Percentiles rank a stretch among this genome's conserved stretches.
These are phyloP conservation scores for Ogataea nitratoaversa DNA, from an alignment of 805 yeast species.

Conservation along the genomic window DNA sequence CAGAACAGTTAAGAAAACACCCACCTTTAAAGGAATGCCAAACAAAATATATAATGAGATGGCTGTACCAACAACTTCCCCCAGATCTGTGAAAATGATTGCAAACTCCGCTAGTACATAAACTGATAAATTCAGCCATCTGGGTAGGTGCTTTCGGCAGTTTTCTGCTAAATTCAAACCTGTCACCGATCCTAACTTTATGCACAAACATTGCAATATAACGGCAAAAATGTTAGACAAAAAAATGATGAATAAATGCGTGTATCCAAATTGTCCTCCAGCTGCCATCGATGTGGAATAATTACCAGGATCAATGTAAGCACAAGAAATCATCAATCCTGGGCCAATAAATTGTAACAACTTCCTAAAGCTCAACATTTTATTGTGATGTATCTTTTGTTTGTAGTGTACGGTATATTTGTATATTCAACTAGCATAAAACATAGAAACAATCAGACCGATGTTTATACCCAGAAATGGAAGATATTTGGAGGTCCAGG, in stretches of 20 bases:
- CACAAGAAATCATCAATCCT: conserved; percentile 82
- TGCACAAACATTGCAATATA: conserved; percentile 74
- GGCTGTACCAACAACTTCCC: conserved; percentile 93
- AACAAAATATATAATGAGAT: conserved; percentile 76
- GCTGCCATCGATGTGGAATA: conserved; percentile 86
- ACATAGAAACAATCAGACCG: too few relatives aligned
- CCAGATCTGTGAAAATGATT: conserved; percentile 87
- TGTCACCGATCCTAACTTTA: conserved; percentile 83
- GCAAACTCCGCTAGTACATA: conserved; percentile 80
- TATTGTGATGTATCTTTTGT: too few relatives aligned
- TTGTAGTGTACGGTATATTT: neutral
- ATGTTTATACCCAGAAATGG: too few relatives aligned
- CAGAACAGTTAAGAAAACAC: conserved; percentile 73
- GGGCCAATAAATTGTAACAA: conserved; percentile 77
- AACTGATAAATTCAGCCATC: conserved; percentile 56
- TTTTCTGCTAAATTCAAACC: conserved; percentile 86
- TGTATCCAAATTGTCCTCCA: conserved; percentile 75
- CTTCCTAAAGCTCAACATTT: conserved; percentile 34
- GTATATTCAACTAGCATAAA: too few relatives aligned
- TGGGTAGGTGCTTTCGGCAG: conserved; percentile 68
- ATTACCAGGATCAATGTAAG: conserved; percentile 93
- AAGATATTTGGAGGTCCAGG: too few relatives aligned
- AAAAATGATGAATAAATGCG: conserved; percentile 66
- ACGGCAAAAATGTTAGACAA: conserved; percentile 83
- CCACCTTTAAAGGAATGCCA: conserved; percentile 65